Conservation (phyloP, 2,329 filamentous ascomycete genomes). For the Pyrenophora seminiperda region DNA sequence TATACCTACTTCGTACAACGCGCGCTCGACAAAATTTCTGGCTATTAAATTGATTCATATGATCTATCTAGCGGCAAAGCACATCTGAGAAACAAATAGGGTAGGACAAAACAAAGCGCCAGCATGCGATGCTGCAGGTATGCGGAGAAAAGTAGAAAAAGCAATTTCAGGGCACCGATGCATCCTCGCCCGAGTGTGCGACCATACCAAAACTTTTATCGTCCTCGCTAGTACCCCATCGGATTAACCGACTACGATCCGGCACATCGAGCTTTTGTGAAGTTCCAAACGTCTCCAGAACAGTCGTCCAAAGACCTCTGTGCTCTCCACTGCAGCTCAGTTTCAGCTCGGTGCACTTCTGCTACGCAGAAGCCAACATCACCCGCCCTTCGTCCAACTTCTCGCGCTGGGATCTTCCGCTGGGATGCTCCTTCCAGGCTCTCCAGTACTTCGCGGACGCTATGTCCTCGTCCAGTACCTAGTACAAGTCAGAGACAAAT, state of each 20-base stretch:
- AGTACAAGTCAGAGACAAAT: constrained; percentile 15
- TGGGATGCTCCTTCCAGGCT: constrained; percentile 47
- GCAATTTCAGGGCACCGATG: background rate
- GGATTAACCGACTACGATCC: background rate
- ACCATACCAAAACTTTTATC: background rate
- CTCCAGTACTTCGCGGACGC: constrained; percentile 51
- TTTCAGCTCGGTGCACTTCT: constrained; percentile 46
- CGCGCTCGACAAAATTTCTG: too few relatives aligned
- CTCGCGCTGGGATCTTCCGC: constrained; percentile 43
- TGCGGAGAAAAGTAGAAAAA: background rate
- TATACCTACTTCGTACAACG: too few relatives aligned
- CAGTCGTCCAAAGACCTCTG: constrained; percentile 46
- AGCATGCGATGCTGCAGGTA: too few relatives aligned
- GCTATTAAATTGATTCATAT: too few relatives aligned
- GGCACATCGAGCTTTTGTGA: constrained; percentile 38
- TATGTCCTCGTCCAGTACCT: constrained; percentile 51
- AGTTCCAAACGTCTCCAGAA: constrained; percentile 49
- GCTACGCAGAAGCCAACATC: constrained; percentile 52
- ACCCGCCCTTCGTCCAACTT: constrained; percentile 47
- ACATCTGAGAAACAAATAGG: too few relatives aligned
- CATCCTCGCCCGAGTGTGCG: background rate
- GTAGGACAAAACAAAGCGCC: too few relatives aligned
- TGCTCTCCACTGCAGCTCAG: constrained; percentile 48
- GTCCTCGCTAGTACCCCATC: constrained; percentile 20
- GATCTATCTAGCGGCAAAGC: too few relatives aligned